phyloP scores from a whole-genome alignment of 345 rosid genomes.

The Syzygium oleosum region DNA sequence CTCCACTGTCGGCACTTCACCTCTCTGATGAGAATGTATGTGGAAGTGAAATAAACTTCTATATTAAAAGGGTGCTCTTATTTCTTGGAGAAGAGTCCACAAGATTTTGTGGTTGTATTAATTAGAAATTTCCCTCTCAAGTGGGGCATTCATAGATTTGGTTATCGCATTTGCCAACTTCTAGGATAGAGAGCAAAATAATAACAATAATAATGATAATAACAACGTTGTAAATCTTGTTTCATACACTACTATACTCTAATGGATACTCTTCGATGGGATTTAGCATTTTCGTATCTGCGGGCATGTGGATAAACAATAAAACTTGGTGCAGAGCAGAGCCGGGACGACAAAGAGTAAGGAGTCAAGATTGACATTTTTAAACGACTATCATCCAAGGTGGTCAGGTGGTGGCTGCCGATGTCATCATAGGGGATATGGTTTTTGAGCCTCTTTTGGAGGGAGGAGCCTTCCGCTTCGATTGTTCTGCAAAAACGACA shows the following conservation, averaged over 20 bases:
- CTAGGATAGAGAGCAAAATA: background rate
- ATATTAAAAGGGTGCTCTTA: background rate
- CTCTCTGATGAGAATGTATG: background rate
- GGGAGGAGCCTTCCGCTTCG: slow-evolving; percentile 16
- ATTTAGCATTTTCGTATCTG: no score
- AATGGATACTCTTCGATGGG: no score
- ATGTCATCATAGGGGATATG: no score
- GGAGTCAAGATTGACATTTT: no score
- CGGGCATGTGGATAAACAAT: no score
- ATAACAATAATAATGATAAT: background rate
- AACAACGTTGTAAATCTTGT: background rate
- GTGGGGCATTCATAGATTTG: background rate
- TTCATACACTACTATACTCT: background rate
- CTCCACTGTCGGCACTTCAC: background rate
- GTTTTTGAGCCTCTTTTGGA: no score
- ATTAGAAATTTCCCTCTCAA: background rate
- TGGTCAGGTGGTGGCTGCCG: no score
- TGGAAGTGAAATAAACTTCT: background rate
- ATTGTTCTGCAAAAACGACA: slow-evolving; percentile 40
- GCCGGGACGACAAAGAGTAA: no score
- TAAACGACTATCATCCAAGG: no score
- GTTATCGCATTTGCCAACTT: no score
- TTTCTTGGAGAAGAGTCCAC: background rate
- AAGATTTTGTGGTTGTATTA: background rate
- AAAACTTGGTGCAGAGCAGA: no score